Evolutionary conservation across 192 early-diverging fungal genomes (phyloP).

Genomic region (Funneliformis mosseae): DNA sequence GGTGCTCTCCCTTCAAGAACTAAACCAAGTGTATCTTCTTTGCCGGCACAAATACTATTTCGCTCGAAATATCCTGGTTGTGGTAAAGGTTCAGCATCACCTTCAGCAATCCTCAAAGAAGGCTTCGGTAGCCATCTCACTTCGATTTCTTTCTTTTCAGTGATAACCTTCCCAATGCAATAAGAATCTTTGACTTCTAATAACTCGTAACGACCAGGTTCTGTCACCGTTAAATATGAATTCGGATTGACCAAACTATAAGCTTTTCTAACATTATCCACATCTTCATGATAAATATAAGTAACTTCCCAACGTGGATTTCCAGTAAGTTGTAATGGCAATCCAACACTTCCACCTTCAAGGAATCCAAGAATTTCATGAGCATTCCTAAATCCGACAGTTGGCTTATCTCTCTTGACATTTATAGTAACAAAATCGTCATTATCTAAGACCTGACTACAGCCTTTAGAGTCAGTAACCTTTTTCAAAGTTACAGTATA

Average conservation of each 20-base stretch:
- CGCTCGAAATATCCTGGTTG: slow-evolving; percentile 34
- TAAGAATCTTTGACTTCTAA: slow-evolving; percentile 44
- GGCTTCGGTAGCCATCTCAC: slow-evolving; percentile 39
- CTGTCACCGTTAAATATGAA: slow-evolving; percentile 33
- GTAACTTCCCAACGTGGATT: slow-evolving; percentile 46
- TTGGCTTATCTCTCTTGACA: slow-evolving; percentile 48
- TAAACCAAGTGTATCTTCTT: slow-evolving; percentile 40
- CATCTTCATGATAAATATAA: slow-evolving; percentile 36
- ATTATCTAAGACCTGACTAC: slow-evolving; percentile 41
- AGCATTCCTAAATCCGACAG: slow-evolving; percentile 41
- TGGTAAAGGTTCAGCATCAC: slow-evolving; percentile 30
- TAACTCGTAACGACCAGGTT: slow-evolving; percentile 47
- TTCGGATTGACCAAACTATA: slow-evolving; percentile 37
- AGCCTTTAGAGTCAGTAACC: slow-evolving; percentile 44
- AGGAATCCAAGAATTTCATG: slow-evolving; percentile 30
- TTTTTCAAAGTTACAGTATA: slow-evolving; percentile 47
- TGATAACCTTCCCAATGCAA: slow-evolving; percentile 44
- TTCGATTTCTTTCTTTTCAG: slow-evolving; percentile 27
- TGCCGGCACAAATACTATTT: slow-evolving; percentile 40
- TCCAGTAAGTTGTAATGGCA: slow-evolving; percentile 50
- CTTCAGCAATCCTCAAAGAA: slow-evolving; percentile 31
- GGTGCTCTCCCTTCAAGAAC: slow-evolving; percentile 38
- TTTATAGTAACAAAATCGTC: slow-evolving; percentile 43
- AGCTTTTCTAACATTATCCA: slow-evolving; percentile 1
- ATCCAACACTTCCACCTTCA: slow-evolving; percentile 36